Evolutionary conservation across 2,329 filamentous ascomycete species (phyloP), one percentile per base, ranked within the genome.

Genomic region (Plectosphaerella sp.): DNA sequence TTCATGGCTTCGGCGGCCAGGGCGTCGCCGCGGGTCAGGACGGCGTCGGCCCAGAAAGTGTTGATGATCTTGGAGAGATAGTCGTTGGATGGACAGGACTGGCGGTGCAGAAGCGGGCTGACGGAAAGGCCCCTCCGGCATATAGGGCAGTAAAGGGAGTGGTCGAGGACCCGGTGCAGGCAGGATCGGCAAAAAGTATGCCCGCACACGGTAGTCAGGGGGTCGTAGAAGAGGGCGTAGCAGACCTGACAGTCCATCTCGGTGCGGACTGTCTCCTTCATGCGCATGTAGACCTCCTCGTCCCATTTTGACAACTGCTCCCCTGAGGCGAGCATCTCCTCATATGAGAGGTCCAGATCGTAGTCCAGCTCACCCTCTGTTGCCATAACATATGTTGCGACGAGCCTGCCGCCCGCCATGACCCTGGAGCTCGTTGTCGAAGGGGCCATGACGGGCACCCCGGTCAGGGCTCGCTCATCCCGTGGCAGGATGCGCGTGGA

Each of bases 161-260:
- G 87, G 61, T 93, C 88, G 54, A 95, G 75, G 7, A 89, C 83
- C 45, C 88, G 83, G 52, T 85, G 82, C 20, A 96, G 75, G 65
- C 92, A 97, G 54, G 81, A 80, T 18, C 88, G 84, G 66, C 92
- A 97, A 62, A 94, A 93, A 0, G 91, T 96, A 66, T 97, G 92
- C 1, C 92, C 92, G 61, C 92, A 97, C 2, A 82, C 78, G 0
- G 90, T 95, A 0, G 91, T 96, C 49, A 92, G 74, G 0, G 92
- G 91, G 55, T 96, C 88, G 54, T 91, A 73, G 65, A 93, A 88
- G 20, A 95, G 69, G 41, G 84, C 82, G 66, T 93, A 95, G 69
- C 92, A 96, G 53, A 96, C 84, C 61, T 94, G 89, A 59, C 92
- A 97, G 62, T 96, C 91, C 62, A 95, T 74, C 64, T 96, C 91